Evolutionary conservation across 2,329 filamentous ascomycete species (phyloP), one percentile per base, ranked within the genome.

Genomic region (Fusarium paranaense): DNA sequence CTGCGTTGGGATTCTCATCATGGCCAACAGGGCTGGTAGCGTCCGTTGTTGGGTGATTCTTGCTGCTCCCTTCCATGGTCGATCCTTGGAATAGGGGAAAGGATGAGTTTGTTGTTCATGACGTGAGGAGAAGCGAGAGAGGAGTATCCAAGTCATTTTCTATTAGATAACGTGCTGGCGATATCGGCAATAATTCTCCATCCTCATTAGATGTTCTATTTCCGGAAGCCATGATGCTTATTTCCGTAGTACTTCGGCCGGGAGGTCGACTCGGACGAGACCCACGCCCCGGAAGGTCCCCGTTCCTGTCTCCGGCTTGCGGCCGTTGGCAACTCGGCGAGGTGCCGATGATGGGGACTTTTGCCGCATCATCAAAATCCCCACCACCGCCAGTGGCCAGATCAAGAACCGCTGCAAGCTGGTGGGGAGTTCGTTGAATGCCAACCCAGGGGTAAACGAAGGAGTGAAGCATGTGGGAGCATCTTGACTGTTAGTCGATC

Each of bases 131-230:
- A 64, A 38, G 37, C 30, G 22, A 63, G 50, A 38, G 56, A 62
- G 57, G 54, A 66, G 67, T 47, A 47, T 57, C 33, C 32, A 70
- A 59, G 32, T 47, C 66, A 64, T 78, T 70, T 65, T 66, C 65
- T 27, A 62, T 62, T 47, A 45, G 25, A 64, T 61, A 32, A 42
- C 25, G 27, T 68, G 62, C 62, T 72, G 71, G 76, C 75, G 75
- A 73, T 57, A 76, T 78, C 75, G 69, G 74, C 67, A 75, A 62
- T 50, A 64, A 50, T 62, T 69, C 30, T 62, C 64, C 52, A 65
- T 75, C 16, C 11, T 63, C n/a, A 9, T 62, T 54, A 60, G 13
- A 58, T 40, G 40, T 13, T 22, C 68, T 75, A 78, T 78, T 77
- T 58, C 76, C 73, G 73, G 5, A 11, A 40, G 10, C 38, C 30